Evolutionary conservation across 2,329 filamentous ascomycete genomes (phyloP).

Genomic region (Pseudogymnoascus sp.): DNA sequence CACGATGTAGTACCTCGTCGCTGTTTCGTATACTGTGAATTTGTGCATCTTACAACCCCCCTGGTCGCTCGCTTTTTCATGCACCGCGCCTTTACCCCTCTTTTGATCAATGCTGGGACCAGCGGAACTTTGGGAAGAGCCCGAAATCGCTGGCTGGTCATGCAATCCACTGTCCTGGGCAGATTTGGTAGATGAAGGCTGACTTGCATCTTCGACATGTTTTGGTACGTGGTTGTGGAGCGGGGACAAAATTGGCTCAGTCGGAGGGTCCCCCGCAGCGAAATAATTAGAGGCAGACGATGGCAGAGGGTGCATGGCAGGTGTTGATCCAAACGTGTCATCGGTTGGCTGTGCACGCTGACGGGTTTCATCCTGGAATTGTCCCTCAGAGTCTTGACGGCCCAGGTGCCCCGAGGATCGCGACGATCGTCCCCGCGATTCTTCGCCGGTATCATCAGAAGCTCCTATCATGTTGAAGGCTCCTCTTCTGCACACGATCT

Average conservation of each 20-base stretch:
- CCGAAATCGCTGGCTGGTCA: neutral
- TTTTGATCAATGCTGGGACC: slow-evolving; percentile 35
- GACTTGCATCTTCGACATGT: neutral
- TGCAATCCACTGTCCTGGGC: neutral
- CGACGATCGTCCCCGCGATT: neutral
- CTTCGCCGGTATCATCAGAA: slow-evolving; percentile 3
- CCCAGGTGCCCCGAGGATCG: neutral
- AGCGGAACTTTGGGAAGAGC: slow-evolving; percentile 20
- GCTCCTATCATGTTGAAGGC: neutral
- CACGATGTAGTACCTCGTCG: slow-evolving; percentile 86
- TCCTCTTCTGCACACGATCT: neutral
- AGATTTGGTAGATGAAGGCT: neutral
- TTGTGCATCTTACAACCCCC: slow-evolving; percentile 71
- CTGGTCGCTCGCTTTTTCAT: slow-evolving; percentile 33
- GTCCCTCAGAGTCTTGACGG: neutral
- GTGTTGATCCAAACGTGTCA: neutral
- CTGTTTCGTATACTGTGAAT: slow-evolving; percentile 95
- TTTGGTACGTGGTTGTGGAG: neutral
- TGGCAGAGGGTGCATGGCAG: neutral
- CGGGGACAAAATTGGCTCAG: neutral
- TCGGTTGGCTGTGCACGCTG: neutral
- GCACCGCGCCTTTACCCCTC: slow-evolving; percentile 25
- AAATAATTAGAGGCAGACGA: neutral
- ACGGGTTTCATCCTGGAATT: neutral
- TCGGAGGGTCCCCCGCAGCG: neutral